Base-by-base conservation (phyloP, 352 stramenopile species). In the Globisporangium canariense region DNA sequence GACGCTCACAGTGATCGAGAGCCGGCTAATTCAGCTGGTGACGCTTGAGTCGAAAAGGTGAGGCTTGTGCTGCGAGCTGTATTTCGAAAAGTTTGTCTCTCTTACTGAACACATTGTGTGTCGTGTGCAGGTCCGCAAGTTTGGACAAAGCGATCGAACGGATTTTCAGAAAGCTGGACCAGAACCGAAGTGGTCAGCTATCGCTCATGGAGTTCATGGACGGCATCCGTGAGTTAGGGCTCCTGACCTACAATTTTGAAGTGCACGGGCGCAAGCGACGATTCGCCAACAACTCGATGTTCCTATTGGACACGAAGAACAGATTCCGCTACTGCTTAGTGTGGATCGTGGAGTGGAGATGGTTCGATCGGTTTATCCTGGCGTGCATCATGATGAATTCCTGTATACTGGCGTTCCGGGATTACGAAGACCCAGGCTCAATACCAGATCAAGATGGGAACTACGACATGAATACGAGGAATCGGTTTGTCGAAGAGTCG, bases 301-400 rank as follows among this genome's bases (percentile, higher is more conserved):
- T 83, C 50, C 7, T 83, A 9, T 57, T 86, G 30, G 67, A 60
- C 3, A 55, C 70, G 6, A 67, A 76, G 20, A 80, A 76, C 28
- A 68, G 50, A 0, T 51, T 88, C 22, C 76, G 78, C 8, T 73
- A 77, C 16, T 62, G 57, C n/a, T 45, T 74, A 32, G 68, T 88
- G 13, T 76, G 67, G 70, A 36, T 88, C 14, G 74, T 86, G 7
- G 74, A 80, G 58, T 86, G 71, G 73, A 86, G 77, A 53, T 88
- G 76, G 78, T 94, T 94, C 54, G 83, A 93, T 52, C 66, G 77
- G 2, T 86, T 94, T 30, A 93, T 94, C 56, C 58, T 95, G 10
- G 38, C 71, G 18, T 82, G 83, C 45, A 91, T 95, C 57, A 41
- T 90, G 22, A 45, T 81, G 16, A 92, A 91, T 55, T 90, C 80